Evolutionary conservation across 1,139 yeast genomes (phyloP).

Genomic region (Scheffersomyces segobiensis): DNA sequence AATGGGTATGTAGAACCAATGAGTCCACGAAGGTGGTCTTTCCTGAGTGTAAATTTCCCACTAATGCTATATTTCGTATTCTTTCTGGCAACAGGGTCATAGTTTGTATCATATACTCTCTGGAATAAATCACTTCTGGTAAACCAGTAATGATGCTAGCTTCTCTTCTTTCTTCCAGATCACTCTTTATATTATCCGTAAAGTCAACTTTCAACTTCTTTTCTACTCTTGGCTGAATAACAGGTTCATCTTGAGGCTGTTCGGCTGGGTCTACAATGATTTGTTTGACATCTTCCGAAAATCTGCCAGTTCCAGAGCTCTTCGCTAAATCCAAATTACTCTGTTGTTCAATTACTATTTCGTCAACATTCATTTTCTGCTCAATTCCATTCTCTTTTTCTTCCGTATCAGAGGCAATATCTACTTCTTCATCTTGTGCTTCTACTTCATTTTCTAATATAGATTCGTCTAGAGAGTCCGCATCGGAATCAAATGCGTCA

Average conservation of each 20-base stretch:
- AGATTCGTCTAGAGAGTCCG: conserved; percentile 23
- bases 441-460: conserved; percentile 14
- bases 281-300: not conserved
- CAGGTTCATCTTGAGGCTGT: conserved; percentile 49
- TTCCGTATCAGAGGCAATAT: conserved; percentile 12
- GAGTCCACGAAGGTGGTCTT: conserved; percentile 80
- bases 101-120: conserved; percentile 58
- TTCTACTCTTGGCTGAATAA: conserved; percentile 55
- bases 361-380: conserved; percentile 16
- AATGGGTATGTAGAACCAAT: conserved; percentile 55
- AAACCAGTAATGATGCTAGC: conserved; percentile 25
- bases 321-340: conserved; percentile 3
- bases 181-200: conserved; percentile 19
- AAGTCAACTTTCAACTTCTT: conserved; percentile 50
- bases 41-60: conserved; percentile 87
- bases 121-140: conserved; percentile 63
- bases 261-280: not conserved
- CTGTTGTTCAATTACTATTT: conserved; percentile 10
- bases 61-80: conserved; percentile 73
- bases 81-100: conserved; percentile 57
- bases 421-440: conserved; percentile 16
- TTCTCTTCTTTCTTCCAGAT: conserved; percentile 7
- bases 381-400: conserved; percentile 11
- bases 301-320: not conserved
- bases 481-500: conserved; percentile 43